Percentiles rank a stretch among this genome's conserved stretches.
phyloP scores from a whole-genome alignment of 2,329 filamentous ascomycete genomes.

The Cladosporium sp. region DNA sequence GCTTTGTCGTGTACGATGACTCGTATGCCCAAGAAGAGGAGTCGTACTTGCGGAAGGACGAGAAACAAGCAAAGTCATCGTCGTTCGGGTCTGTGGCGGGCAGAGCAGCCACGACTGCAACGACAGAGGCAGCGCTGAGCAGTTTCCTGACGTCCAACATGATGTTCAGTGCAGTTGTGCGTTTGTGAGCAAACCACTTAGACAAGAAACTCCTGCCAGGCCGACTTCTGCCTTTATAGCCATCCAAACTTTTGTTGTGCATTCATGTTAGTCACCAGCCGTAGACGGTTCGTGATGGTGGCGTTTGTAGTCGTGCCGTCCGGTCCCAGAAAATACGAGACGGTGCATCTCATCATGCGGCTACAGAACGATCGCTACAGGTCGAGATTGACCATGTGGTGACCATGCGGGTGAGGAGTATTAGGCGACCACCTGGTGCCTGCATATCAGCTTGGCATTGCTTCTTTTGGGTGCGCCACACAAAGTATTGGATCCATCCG shows the following conservation, averaged over 20 bases:
- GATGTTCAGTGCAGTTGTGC: neutral
- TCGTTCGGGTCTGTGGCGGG: conserved; percentile 5
- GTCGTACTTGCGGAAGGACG: conserved; percentile 2
- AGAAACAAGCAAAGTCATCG: conserved; percentile 9
- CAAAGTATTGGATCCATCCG: neutral
- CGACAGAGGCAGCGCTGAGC: neutral
- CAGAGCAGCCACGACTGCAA: neutral
- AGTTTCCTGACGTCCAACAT: neutral
- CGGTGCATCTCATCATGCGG: neutral
- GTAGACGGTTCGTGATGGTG: too few relatives aligned
- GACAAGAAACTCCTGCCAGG: too few relatives aligned
- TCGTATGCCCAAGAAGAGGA: conserved; percentile 1
- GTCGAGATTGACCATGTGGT: neutral
- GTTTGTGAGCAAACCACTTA: too few relatives aligned
- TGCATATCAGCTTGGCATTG: neutral
- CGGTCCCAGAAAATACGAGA: neutral
- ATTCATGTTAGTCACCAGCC: too few relatives aligned
- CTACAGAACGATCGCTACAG: neutral
- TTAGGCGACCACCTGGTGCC: neutral
- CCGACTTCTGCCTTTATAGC: too few relatives aligned
- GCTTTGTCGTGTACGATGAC: neutral
- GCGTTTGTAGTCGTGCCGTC: too few relatives aligned
- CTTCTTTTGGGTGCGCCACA: neutral
- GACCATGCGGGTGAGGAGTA: neutral
- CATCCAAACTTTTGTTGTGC: too few relatives aligned